A percentile compares a stretch with the other conserved stretches of the same genome.
Conservation (phyloP, 1,284 basidiomycete genomes). For the Crepidotus sp. region DNA sequence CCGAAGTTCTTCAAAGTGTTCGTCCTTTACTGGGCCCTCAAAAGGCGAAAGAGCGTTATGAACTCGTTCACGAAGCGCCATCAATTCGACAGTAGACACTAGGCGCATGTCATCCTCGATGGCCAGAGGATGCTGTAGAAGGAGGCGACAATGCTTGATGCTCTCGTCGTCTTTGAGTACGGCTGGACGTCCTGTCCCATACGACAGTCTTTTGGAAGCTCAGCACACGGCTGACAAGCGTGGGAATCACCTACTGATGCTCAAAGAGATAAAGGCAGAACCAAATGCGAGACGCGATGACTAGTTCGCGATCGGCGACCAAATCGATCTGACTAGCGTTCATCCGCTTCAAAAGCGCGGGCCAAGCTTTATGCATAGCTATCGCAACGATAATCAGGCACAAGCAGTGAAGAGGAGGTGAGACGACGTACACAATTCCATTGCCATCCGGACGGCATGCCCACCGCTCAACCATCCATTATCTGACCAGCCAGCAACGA, state of each 20-base stretch:
- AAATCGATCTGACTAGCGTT: conserved; percentile 50
- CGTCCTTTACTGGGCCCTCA: conserved; percentile 59
- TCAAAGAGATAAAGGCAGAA: conserved; percentile 88
- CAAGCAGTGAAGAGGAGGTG: conserved; percentile 23
- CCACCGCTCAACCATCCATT: conserved; percentile 88
- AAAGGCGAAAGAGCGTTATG: conserved; percentile 63
- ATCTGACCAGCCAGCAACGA: conserved; percentile 86
- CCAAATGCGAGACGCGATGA: conserved; percentile 79
- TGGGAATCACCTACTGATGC: conserved; percentile 63
- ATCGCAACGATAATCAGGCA: conserved; percentile 6
- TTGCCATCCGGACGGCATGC: conserved; percentile 88
- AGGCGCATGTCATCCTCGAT: conserved; percentile 90
- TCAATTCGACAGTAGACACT: conserved; percentile 85
- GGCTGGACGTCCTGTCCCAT: conserved; percentile 86
- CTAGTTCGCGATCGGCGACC: conserved; percentile 67
- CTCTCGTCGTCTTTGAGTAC: conserved; percentile 88
- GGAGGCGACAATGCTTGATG: conserved; percentile 69
- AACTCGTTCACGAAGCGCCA: conserved; percentile 70
- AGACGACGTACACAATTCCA: conserved; percentile 66
- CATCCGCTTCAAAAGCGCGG: conserved; percentile 70
- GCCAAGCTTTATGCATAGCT: conserved; percentile 89
- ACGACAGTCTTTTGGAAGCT: conserved; percentile 58
- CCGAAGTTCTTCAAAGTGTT: conserved; percentile 55
- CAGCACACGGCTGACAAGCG: conserved; percentile 2
- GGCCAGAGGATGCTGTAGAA: conserved; percentile 81